These are phyloP conservation scores for Tolypocladium ophioglossoides DNA, from an alignment of 2,329 filamentous ascomycete genomes.

Conservation along the genomic window DNA sequence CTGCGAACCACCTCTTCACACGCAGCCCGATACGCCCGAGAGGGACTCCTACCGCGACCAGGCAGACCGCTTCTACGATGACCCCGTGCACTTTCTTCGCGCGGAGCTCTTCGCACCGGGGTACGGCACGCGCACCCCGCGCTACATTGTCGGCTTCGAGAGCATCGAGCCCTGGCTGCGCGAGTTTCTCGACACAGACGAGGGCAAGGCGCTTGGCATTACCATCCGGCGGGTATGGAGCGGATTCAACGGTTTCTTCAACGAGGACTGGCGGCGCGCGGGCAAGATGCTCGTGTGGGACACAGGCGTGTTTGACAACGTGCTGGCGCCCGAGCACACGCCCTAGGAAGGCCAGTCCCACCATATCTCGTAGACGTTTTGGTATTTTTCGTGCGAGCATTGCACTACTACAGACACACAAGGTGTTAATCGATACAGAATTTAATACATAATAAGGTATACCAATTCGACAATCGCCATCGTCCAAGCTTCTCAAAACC, in stretches of 20 bases:
- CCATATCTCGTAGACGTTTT: neutral
- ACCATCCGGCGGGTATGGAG: slow-evolving; percentile 39
- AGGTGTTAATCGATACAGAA: neutral
- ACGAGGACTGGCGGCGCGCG: slow-evolving; percentile 47
- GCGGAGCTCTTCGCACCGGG: slow-evolving; percentile 34
- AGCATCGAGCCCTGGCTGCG: slow-evolving; percentile 38
- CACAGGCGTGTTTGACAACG: slow-evolving; percentile 24
- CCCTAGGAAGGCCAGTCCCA: no score
- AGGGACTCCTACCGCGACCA: slow-evolving; percentile 71
- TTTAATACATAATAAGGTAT: neutral
- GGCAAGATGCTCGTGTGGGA: slow-evolving; percentile 53
- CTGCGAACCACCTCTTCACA: slow-evolving; percentile 78
- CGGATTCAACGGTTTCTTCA: slow-evolving; percentile 50
- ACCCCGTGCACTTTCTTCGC: slow-evolving; percentile 43
- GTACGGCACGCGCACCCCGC: slow-evolving; percentile 25
- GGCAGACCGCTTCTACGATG: slow-evolving; percentile 81
- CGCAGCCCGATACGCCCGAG: slow-evolving; percentile 44
- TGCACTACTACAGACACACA: neutral
- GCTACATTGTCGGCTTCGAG: slow-evolving; percentile 52
- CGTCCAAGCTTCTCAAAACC: neutral
- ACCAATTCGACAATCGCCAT: no score
- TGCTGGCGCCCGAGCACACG: neutral
- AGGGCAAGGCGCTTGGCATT: slow-evolving; percentile 31
- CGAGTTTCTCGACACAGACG: slow-evolving; percentile 31
- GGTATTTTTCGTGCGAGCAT: neutral